These are phyloP conservation scores for Termitomyces bulborhizus DNA, from an alignment of 768 basidiomycete genomes.

Conservation along the genomic window DNA sequence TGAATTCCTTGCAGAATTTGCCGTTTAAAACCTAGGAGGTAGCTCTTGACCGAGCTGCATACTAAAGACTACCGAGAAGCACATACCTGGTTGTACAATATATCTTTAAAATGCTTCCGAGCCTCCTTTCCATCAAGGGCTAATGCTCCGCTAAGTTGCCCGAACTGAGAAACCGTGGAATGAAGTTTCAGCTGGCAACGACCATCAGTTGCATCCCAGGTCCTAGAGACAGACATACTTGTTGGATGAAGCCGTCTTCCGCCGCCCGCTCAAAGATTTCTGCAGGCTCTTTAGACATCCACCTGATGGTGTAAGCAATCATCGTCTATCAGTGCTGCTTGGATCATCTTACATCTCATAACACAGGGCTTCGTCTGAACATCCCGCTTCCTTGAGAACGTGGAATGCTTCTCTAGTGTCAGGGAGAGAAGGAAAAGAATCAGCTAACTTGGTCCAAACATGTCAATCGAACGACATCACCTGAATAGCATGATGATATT, in stretches of 20 bases:
- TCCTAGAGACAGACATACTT: conserved; percentile 25
- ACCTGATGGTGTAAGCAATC: conserved; percentile 26
- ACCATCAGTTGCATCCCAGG: conserved; percentile 1
- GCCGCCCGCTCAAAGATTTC: conserved; percentile 65
- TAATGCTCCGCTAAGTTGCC: conserved; percentile 53
- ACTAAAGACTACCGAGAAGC: background rate
- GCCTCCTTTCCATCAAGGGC: conserved; percentile 44
- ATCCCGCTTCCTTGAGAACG: conserved; percentile 56
- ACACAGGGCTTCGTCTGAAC: conserved; percentile 60
- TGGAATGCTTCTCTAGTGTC: conserved; percentile 47
- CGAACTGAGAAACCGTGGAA: conserved; percentile 56
- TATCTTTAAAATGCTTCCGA: conserved; percentile 50
- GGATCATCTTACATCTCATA: conserved; percentile 48
- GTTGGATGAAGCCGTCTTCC: conserved; percentile 57
- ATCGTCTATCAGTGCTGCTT: background rate
- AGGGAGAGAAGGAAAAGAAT: background rate
- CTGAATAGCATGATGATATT: conserved; percentile 60
- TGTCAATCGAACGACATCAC: conserved; percentile 19
- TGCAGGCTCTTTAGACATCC: conserved; percentile 70
- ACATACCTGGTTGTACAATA: conserved; percentile 49
- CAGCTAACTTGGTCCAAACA: background rate
- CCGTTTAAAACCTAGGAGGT: conserved; percentile 46
- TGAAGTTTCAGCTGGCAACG: conserved; percentile 48
- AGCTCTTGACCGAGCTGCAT: background rate
- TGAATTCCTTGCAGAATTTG: conserved; percentile 50